Evolutionary conservation across 2,329 filamentous ascomycete species (phyloP), one percentile per base, ranked within the genome.

Genomic region (Dissoconium aciculare): DNA sequence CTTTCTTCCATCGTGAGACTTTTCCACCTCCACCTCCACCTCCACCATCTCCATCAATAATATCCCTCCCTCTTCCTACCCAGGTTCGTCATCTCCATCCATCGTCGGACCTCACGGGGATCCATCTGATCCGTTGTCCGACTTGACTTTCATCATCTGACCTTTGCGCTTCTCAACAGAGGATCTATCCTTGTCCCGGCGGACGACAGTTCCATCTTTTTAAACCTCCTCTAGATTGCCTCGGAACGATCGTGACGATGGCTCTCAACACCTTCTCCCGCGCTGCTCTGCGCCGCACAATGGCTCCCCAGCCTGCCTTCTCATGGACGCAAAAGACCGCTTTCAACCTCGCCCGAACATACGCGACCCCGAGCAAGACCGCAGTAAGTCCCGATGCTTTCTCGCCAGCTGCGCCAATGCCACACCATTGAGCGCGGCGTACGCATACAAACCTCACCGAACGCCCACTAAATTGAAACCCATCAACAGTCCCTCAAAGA

Each of bases 291-390:
- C 78, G 85, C 64, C 71, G 81, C 54, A 75, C 78, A 37, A 62
- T 82, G 54, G 64, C 69, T 55, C 63, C 72, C 48, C 68, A 75
- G 45, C 67, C 74, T 40, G 42, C 55, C 35, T 48, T 36, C 54
- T 68, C 69, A 57, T 68, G 74, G 55, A 35, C 42, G 17, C 44
- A 46, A 28, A 39, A 39, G 54, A 69, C 74, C 46, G 75, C 75
- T 56, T 85, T 84, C 68, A 83, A 77, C 64, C 77, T 79, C 56
- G 64, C 79, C 55, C 77, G 89, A 63, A 84, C 72, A 71, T 94
- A 94, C 67, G 93, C 85, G 41, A 77, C 83, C 66, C 92, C 85
- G 42, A 77, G 82, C 49, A 94, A 94, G 73, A 72, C 78, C 50
- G 76, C 85, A 71, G 84, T 91, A 66, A 53, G 66, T 47, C 5